These are phyloP conservation scores for Kwoniella shivajii DNA, from an alignment of 1,284 basidiomycete genomes.

Conservation along the genomic window DNA sequence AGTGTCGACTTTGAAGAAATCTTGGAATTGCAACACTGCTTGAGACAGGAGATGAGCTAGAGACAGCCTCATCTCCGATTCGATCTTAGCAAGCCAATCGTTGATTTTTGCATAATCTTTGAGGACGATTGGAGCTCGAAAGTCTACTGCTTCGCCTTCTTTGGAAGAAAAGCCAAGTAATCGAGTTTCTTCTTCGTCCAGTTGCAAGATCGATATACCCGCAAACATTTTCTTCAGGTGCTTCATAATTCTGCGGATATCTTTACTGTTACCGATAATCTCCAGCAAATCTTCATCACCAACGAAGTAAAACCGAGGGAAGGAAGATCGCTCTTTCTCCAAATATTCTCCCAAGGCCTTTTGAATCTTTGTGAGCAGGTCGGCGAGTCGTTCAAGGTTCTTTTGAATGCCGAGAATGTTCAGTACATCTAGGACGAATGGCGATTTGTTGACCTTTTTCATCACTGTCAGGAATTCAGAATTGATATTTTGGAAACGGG, in stretches of 20 bases:
- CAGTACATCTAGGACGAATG: slow-evolving; percentile 94
- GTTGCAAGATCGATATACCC: slow-evolving; percentile 82
- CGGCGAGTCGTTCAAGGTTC: slow-evolving; percentile 92
- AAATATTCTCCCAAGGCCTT: slow-evolving; percentile 99
- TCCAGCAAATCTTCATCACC: slow-evolving; percentile 98
- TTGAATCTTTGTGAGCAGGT: slow-evolving; percentile 96
- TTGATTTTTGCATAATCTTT: slow-evolving; percentile 97
- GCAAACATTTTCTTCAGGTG: slow-evolving; percentile 99
- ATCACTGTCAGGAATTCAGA: slow-evolving; percentile 97
- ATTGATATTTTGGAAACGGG: slow-evolving; percentile 98
- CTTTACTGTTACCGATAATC: slow-evolving; percentile 99
- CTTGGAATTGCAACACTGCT: slow-evolving; percentile 60
- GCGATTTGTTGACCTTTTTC: slow-evolving; percentile 99
- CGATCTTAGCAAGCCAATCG: slow-evolving; percentile 93
- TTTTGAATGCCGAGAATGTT: slow-evolving; percentile 96
- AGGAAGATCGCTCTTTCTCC: slow-evolving; percentile 93
- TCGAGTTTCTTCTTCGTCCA: slow-evolving; percentile 86
- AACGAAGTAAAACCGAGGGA: slow-evolving; percentile 99
- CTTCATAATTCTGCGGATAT: slow-evolving; percentile 95
- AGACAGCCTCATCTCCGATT: slow-evolving; percentile 91
- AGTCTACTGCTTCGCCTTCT: slow-evolving; percentile 90
- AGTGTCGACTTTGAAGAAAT: slow-evolving; percentile 64
- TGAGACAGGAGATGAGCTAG: slow-evolving; percentile 61
- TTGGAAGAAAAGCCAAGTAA: slow-evolving; percentile 78
- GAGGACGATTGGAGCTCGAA: slow-evolving; percentile 79